Base-by-base conservation (phyloP, 495 filamentous ascomycete species). In the Lentithecium fluviatile region DNA sequence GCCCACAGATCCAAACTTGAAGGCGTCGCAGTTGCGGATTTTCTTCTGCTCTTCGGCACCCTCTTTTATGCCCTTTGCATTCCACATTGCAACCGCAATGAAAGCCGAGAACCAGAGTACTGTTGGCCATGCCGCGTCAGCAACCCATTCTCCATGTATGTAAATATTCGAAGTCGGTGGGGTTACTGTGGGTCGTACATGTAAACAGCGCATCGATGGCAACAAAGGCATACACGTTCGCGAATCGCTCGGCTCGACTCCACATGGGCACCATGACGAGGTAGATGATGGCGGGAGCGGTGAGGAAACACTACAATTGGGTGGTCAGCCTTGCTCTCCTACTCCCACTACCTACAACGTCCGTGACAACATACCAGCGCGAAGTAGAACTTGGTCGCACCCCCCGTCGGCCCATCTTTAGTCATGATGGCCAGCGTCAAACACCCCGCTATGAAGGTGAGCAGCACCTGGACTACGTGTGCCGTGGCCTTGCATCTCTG, bases 31-130 rank as follows among this genome's bases (percentile, higher is more conserved):
- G 54, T 76, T 75, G 12, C 73, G 78, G 29, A 79, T 68, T 15
- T 52, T 68, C 45, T 76, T 67, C 13, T 65, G 54, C 12, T 73
- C 67, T 32, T 67, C 69, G 11, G 56, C 65, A 40, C 74, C 78
- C 34, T 69, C 49, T 8, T 56, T 43, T 21, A 73, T 66, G 10
- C 75, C 76, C 6, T 45, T 40, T 10, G 78, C 75, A 26, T 85
- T 85, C 69, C 85, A 97, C 1, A 82, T 79, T 0, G 89, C 88
- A 42, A 95, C 81, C 42, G 85, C 81, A 5, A 90, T 81, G 75
- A 91, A 94, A 0, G 86, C 91, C 7, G 85, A 83, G 58, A 96
- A 84, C 91, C 91, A 97, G 65, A 96, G 75, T 43, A 96, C 70
- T 57, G 68, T 52, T 13, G 25, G 4, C 29, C 20, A 29, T 32